A percentile compares a stretch with the other conserved stretches of the same genome.
Evolutionary conservation across 164 flowering plant species (phyloP).

Genomic region (Vitis riparia): DNA sequence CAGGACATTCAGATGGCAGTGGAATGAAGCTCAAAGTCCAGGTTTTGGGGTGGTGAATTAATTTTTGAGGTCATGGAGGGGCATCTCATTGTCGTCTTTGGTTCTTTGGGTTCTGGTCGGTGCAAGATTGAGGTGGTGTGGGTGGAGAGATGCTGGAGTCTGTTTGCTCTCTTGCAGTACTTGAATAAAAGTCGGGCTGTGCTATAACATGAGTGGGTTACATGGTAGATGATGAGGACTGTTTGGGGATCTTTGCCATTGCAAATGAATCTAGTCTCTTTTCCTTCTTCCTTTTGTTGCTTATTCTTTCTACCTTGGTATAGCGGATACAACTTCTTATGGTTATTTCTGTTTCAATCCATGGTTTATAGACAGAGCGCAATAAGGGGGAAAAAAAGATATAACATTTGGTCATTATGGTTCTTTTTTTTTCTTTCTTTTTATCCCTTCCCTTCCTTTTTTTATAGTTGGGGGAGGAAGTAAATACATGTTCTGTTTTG

Average conservation of each 20-base stretch:
- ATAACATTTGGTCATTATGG: too few species aligned
- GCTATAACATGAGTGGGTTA: too few species aligned
- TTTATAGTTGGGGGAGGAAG: too few species aligned
- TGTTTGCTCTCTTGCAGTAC: too few species aligned
- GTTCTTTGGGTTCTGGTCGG: constrained; percentile 6
- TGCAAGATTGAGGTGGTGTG: constrained; percentile 10
- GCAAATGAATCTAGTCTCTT: background rate
- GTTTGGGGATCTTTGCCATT: constrained; percentile 1
- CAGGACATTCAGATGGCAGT: constrained; percentile 9
- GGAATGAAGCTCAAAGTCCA: constrained; percentile 19
- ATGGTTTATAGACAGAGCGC: too few species aligned
- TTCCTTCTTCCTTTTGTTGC: background rate
- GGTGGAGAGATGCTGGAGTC: constrained; percentile 12
- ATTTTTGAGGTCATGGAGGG: constrained; percentile 1
- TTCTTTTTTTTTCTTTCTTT: too few species aligned
- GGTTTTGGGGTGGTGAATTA: constrained; percentile 8
- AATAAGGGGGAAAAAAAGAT: too few species aligned
- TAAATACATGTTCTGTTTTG: too few species aligned
- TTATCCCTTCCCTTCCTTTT: too few species aligned
- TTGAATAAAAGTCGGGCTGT: background rate
- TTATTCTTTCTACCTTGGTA: constrained; percentile 1
- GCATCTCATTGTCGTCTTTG: constrained; percentile 4
- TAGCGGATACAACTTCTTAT: background rate
- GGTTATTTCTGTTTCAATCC: too few species aligned
- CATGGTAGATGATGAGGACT: background rate